Evolutionary conservation across 495 filamentous ascomycete species (phyloP).

Genomic region (Talaromyces proteolyticus): DNA sequence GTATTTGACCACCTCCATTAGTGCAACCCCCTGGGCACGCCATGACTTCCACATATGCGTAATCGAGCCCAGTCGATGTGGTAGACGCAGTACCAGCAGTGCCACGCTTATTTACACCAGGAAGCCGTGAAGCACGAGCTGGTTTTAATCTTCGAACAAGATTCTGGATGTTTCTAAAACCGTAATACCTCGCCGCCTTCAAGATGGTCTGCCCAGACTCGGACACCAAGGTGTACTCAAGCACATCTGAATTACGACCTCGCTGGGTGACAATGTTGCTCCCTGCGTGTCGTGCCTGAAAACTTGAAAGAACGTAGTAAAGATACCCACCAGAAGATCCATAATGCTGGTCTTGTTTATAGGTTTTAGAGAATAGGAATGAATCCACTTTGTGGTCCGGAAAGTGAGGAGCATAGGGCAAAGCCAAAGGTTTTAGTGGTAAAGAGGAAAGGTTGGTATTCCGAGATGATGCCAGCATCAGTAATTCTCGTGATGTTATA

Average conservation of each 20-base stretch:
- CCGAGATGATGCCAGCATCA: conserved; percentile 78
- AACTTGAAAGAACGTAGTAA: conserved; percentile 67
- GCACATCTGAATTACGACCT: conserved; percentile 85
- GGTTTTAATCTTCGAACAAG: conserved; percentile 87
- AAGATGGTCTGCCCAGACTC: conserved; percentile 54
- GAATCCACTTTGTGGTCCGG: conserved; percentile 61
- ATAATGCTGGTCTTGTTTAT: conserved; percentile 27
- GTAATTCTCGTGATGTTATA: conserved; percentile 87
- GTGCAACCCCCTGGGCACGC: conserved; percentile 97
- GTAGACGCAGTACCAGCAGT: conserved; percentile 18
- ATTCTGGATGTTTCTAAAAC: conserved; percentile 97
- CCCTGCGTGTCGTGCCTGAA: conserved; percentile 61
- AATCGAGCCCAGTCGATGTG: conserved; percentile 49
- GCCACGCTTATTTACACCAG: conserved; percentile 54
- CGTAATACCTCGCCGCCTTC: conserved; percentile 86
- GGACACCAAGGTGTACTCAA: conserved; percentile 66
- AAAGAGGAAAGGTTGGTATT: conserved; percentile 66
- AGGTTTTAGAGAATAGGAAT: conserved; percentile 55
- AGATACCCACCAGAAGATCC: conserved; percentile 90
- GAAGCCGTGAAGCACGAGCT: conserved; percentile 64
- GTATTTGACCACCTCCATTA: conserved; percentile 94
- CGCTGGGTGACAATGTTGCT: conserved; percentile 61
- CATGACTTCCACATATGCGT: conserved; percentile 96
- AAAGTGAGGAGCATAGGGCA: conserved; percentile 40
- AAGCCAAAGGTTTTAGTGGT: conserved; percentile 46